Evolutionary conservation across 805 yeast species (phyloP).

Genomic region (Lipomyces yamadae): DNA sequence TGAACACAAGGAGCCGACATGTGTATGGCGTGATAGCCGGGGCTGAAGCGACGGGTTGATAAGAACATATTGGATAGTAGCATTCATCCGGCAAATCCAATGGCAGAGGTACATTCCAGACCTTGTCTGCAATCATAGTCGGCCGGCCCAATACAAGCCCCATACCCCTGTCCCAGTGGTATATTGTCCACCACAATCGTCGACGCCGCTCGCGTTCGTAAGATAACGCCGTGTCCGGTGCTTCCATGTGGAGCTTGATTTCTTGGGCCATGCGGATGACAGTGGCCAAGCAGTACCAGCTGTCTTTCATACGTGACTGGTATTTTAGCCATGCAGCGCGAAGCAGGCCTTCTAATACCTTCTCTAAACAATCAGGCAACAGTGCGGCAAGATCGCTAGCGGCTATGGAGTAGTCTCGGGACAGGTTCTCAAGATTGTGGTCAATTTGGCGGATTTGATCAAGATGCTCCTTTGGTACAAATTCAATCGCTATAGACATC

Average conservation of each 20-base stretch:
- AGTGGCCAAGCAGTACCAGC: constrained; percentile 35
- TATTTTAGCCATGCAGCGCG: constrained; percentile 31
- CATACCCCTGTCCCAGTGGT: constrained; percentile 36
- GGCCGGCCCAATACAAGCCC: constrained; percentile 34
- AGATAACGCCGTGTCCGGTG: constrained; percentile 26
- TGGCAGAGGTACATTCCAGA: constrained; percentile 32
- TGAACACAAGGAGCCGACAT: constrained; percentile 24
- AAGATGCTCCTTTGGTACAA: constrained; percentile 33
- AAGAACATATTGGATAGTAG: constrained; percentile 25
- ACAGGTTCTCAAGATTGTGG: constrained; percentile 17
- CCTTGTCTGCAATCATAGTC: constrained; percentile 32
- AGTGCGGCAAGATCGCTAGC: constrained; percentile 33
- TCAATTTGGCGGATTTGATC: constrained; percentile 31
- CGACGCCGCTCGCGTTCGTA: constrained; percentile 35
- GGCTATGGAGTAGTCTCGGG: constrained; percentile 28
- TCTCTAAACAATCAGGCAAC: constrained; percentile 32
- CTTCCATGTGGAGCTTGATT: constrained; percentile 34
- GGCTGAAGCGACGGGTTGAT: constrained; percentile 18
- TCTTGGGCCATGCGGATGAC: constrained; percentile 36
- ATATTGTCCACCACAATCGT: constrained; percentile 36
- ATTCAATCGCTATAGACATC: constrained; percentile 35
- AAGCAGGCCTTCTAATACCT: constrained; percentile 28
- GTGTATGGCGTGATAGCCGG: constrained; percentile 27
- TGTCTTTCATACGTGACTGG: constrained; percentile 35
- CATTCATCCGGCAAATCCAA: constrained; percentile 33